Evolutionary conservation across 2,329 filamentous ascomycete genomes (phyloP), one percentile per base, ranked within the genome.

Genomic region (Nemania serpens): DNA sequence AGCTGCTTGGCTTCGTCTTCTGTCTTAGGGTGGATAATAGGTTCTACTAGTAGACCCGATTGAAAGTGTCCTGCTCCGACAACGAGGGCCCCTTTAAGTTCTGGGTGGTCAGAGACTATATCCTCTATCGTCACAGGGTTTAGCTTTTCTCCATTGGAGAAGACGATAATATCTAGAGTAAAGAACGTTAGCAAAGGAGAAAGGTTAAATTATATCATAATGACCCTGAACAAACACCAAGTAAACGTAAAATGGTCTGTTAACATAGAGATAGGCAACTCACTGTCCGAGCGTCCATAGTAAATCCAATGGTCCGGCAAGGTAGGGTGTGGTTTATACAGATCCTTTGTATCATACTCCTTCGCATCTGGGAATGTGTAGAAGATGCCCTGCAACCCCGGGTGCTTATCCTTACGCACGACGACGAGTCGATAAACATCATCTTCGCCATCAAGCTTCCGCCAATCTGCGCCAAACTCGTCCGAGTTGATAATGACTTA

Each of bases 101-200:
- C 63, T 0, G 77, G 75, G 46, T 82, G 79, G 11, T 68, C 69
- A 6, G 66, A 60, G 2, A 83, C 67, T 13, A 73, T 74, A 0
- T 70, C 65, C 62, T 83, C 81, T 36, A 82, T 78, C 2, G 72
- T 75, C 3, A 79, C 70, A 0, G 80, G 79, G 61, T 84, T 84
- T 6, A 83, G 65, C 68, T 84, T 83, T 70, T 82, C 79, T 29
- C 81, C 81, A 48, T 79, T 82, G 1, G 76, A 78, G 37, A 84
- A 77, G 13, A 83, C 80, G 15, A 83, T 78, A 46, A 83, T 71
- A 61, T 81, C 66, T 68, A 13, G 20, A 29, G 20, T 18, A 12
- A 12, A 3, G 41, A 43, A 4, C 5, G 11, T 61, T 45, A 61
- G 58, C 39, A 50, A 36, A 33, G 1, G 22, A 34, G 5, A 36